Conservation (phyloP, 768 basidiomycete species). For the Podaxis pistillaris region DNA sequence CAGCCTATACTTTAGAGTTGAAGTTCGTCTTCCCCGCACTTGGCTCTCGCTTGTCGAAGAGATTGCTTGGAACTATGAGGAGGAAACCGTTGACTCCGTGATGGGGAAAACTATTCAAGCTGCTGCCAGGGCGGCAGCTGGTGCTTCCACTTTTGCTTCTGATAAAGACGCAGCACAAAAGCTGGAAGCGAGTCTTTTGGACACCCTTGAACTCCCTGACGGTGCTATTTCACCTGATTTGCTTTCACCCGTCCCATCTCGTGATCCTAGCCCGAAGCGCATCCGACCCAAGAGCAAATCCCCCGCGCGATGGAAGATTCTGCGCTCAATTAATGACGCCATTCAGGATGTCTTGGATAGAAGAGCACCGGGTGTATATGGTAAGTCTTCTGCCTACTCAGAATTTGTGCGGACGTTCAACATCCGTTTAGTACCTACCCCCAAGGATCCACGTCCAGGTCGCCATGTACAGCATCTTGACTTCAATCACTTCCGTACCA, state of each 20-base stretch:
- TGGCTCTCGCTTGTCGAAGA: conserved; percentile 84
- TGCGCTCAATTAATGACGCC: conserved; percentile 76
- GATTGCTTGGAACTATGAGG: conserved; percentile 70
- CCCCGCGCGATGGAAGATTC: conserved; percentile 81
- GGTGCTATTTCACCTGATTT: conserved; percentile 71
- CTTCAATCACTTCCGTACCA: conserved; percentile 96
- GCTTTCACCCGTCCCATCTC: conserved; percentile 76
- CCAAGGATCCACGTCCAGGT: conserved; percentile 71
- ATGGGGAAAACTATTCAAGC: conserved; percentile 68
- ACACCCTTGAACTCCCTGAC: conserved; percentile 60
- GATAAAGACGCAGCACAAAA: conserved; percentile 43
- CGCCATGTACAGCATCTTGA: conserved; percentile 84
- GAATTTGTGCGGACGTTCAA: conserved; percentile 7
- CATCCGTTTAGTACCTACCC: conserved; percentile 53
- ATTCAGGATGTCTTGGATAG: conserved; percentile 68
- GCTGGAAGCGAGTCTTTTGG: conserved; percentile 61
- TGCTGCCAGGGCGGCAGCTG: conserved; percentile 61
- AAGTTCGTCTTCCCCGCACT: conserved; percentile 79
- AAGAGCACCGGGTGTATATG: conserved; percentile 67
- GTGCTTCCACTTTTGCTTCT: conserved; percentile 36
- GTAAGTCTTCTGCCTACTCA: conserved; percentile 37
- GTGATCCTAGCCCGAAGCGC: conserved; percentile 80
- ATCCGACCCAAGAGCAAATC: conserved; percentile 75
- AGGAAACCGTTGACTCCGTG: conserved; percentile 60
- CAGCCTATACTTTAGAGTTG: conserved; percentile 39